These are phyloP conservation scores for Paecilomyces niveus DNA, from an alignment of 2,329 filamentous ascomycete genomes.

Conservation along the genomic window DNA sequence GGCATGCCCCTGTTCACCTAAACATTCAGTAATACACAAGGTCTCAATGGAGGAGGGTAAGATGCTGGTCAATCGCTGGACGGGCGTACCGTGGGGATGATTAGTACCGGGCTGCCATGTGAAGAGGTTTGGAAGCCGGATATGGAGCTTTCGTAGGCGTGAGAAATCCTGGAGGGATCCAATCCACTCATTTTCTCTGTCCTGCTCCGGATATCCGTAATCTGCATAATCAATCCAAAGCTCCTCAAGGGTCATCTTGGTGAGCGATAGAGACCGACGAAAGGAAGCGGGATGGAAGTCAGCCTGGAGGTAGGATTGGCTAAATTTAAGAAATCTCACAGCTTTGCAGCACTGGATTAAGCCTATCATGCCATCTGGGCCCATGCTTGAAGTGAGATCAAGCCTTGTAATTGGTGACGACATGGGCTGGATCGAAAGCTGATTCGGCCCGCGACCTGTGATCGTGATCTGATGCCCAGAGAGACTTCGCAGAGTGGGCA, in stretches of 20 bases:
- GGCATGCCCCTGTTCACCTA: not conserved
- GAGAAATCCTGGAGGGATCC: not conserved
- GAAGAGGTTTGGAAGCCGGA: not conserved
- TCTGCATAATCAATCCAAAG: not conserved
- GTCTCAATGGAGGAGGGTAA: not conserved
- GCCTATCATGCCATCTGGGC: not conserved
- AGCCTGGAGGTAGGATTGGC: not conserved
- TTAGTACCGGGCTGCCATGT: not conserved
- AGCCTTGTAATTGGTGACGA: not conserved
- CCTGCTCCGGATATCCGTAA: not conserved
- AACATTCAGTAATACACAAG: not conserved
- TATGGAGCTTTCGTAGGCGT: not conserved
- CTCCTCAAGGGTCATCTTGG: not conserved
- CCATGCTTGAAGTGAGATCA: not conserved
- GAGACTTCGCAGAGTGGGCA: not conserved
- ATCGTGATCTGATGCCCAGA: not conserved
- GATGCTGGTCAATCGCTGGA: not conserved
- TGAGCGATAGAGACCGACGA: not conserved
- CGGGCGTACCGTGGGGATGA: not conserved
- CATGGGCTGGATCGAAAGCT: not conserved
- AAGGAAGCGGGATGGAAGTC: not conserved
- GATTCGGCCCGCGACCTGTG: not conserved
- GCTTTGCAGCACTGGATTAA: not conserved
- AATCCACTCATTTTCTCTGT: not conserved
- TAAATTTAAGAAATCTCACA: not conserved